Evolutionary conservation across 495 filamentous ascomycete genomes (phyloP), one percentile per base, ranked within the genome.

Genomic region (Neohortaea acidophila): DNA sequence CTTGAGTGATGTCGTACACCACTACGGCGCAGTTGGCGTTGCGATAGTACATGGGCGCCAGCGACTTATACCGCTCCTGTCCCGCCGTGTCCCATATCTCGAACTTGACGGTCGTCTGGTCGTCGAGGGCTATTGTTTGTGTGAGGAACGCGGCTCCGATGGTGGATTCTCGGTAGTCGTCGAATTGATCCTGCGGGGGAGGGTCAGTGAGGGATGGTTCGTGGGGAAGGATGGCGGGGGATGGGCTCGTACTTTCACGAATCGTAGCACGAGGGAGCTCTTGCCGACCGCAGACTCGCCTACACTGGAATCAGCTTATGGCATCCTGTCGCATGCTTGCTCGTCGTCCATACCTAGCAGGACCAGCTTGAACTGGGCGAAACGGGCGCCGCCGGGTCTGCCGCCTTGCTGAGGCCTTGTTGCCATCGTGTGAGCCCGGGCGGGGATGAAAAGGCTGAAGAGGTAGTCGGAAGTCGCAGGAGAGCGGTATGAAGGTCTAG

Each of bases 61-160:
- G 65, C 4, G 87, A 94, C 70, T 94, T 96, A 66, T 94, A 97
- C 51, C 89, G 72, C 56, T 97, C 89, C 66, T 97, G 89, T 39
- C 89, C 89, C 32, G 89, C 89, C 14, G 89, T 97, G 63, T 97
- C 89, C 89, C 89, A 97, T 55, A 97, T 97, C 66, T 97, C 89
- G 55, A 97, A 97, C 66, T 97, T 97, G 59, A 97, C 87, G 28
- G 89, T 97, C 44, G 89, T 94, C 57, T 72, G 84, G 56, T 96
- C 89, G 62, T 94, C 89, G 56, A 96, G 75, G 42, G 87, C 81
- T 55, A 96, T 96, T 35, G 89, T 96, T 62, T 97, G 89, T 54
- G 89, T 97, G 48, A 97, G 70, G 74, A 97, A 97, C 47, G 89
- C 89, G 44, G 89, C 89, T 62, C 89, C 89, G 66, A 97, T 97